Percentiles rank a stretch among this genome's conserved stretches.
phyloP scores from a whole-genome alignment of 441 rosid genomes.

The Adansonia rubrostipa region DNA sequence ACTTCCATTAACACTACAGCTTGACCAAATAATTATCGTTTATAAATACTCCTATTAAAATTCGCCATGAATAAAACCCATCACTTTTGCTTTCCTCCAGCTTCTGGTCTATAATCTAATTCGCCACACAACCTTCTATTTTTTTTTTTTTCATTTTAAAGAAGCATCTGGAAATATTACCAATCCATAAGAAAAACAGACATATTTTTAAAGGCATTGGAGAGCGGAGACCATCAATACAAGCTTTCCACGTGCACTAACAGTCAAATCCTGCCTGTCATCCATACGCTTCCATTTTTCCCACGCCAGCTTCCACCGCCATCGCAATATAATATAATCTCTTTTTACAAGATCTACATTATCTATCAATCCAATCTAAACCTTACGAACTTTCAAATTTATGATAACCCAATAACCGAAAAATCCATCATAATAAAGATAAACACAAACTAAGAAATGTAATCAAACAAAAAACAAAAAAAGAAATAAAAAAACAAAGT shows the following conservation, averaged over 20 bases:
- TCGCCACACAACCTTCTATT: not conserved
- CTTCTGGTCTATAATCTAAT: not conserved
- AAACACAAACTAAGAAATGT: slow-evolving; percentile 14
- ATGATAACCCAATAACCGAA: not conserved
- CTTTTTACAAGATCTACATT: not conserved
- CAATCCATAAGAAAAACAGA: not conserved
- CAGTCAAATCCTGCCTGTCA: not conserved
- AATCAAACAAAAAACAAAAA: not conserved
- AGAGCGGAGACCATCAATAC: not conserved
- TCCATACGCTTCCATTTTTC: not conserved
- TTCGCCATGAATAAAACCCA: not conserved
- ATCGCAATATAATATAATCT: not conserved
- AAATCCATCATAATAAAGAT: not conserved
- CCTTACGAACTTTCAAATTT: not conserved
- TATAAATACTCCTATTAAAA: no score
- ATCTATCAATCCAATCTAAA: not conserved
- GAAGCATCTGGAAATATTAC: not conserved
- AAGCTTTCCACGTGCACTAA: slow-evolving; percentile 6
- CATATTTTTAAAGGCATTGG: no score
- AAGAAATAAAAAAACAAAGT: not conserved
- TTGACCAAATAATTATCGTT: no score
- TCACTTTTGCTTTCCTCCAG: not conserved
- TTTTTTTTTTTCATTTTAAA: no score
- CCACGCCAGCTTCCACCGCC: not conserved
- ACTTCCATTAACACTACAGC: no score